A percentile compares a stretch with the other conserved stretches of the same genome.
Evolutionary conservation across 371 early-diverging fungal species (phyloP).

Genomic region (Mortierella sp.): DNA sequence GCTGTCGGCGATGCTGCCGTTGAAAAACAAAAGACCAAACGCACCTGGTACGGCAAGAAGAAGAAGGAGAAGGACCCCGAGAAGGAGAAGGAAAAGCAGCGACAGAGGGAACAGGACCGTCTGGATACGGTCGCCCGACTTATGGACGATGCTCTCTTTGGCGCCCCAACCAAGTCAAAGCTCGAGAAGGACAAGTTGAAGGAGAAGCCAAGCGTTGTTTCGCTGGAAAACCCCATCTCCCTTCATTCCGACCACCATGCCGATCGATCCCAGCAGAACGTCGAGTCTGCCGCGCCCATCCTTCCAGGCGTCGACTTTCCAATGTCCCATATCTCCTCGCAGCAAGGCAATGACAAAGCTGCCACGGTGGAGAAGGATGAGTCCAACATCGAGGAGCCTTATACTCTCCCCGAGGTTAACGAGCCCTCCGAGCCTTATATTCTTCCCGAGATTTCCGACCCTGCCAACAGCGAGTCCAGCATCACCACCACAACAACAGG

Average conservation of each 20-base stretch:
- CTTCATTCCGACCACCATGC: background rate
- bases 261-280: background rate
- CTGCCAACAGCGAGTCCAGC: conserved; percentile 7
- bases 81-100: conserved; percentile 32
- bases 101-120: conserved; percentile 17
- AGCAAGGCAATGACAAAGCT: background rate
- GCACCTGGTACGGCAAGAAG: conserved; percentile 56
- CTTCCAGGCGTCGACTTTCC: background rate
- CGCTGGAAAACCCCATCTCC: conserved; percentile 1
- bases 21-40: conserved; percentile 44
- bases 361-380: background rate
- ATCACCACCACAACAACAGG: background rate
- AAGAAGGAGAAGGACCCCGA: conserved; percentile 43
- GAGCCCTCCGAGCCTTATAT: too few relatives aligned
- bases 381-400: background rate
- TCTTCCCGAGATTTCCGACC: conserved; percentile 5
- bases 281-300: background rate
- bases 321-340: background rate
- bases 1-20: background rate
- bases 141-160: conserved; percentile 56
- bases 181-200: conserved; percentile 21
- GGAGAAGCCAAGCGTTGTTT: conserved; percentile 14
- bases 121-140: conserved; percentile 38
- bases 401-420: background rate
- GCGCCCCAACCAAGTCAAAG: conserved; percentile 14